Evolutionary conservation across 2,329 filamentous ascomycete genomes (phyloP), one percentile per base, ranked within the genome.

Genomic region (Arthrobotrys conoides): DNA sequence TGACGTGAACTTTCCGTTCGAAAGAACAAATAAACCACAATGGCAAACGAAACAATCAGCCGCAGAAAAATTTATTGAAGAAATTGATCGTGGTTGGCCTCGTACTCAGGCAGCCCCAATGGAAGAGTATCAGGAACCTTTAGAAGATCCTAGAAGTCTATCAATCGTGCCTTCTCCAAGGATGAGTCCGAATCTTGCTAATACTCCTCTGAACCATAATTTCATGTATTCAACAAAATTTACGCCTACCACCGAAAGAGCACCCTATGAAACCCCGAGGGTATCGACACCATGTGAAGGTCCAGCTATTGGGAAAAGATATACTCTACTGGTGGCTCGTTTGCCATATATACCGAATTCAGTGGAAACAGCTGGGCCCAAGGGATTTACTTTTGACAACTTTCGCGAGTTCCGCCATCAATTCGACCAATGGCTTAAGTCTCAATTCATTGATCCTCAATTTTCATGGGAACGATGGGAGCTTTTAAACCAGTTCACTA

Each of bases 301-400:
- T 18, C 27, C 1, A 22, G 9, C 33, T 2, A 61, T 3, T 20
- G 12, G 12, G 4, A 44, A 44, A 33, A 66, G 14, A 38, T 66
- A 66, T 22, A 30, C 36, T 24, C 63, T 66, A 0, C 33, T 66
- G 63, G 12, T 66, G 1, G n/a, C 63, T 20, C 38, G 63, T 12
- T 20, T 44, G 6, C 46, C 63, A 5, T 16, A 8, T 22, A 66
- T 18, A 9, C 46, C 44, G 10, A 36, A 3, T 41, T 55, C 33
- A 8, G 12, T n/a, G 0, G 64, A 68, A 41, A 12, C 2, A 8
- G 30, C 22, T 3, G 46, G 46, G 6, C 48, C 46, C 14, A 48
- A 51, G n/a, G 24, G 33, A 0, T 66, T 51, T 36, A n/a, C 2
- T 14, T 66, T 66, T 44, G 44, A 66, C 9, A 36, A 41, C 4